Evolutionary conservation across 2,329 filamentous ascomycete genomes (phyloP), one percentile per base, ranked within the genome.

Genomic region (Massarina eburnea): DNA sequence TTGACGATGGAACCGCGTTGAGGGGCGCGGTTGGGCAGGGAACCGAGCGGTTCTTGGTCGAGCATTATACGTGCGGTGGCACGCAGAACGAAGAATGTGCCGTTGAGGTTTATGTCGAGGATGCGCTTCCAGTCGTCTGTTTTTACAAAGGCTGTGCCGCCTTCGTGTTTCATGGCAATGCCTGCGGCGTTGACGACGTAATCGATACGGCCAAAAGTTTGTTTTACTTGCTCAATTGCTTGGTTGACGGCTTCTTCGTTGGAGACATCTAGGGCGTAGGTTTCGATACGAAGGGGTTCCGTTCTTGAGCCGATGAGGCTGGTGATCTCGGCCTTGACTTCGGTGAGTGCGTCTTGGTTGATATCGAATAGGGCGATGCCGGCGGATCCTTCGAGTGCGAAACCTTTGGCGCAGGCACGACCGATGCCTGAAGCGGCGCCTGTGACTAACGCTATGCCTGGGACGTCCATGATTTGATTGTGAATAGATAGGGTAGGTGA

Each of bases 41-140:
- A 74, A 0, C 51, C 41, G 2, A 76, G 73, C 0, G 61, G 69
- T 0, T 73, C 68, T 49, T 77, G 74, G 48, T 71, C 61, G 10
- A 76, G 51, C 74, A 77, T 77, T 18, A 76, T 68, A 24, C 65
- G 56, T 9, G 71, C 69, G 0, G 68, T 66, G 4, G 71, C 71
- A 14, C 68, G 59, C 0, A 76, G 52, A 2, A 76, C 62, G 45
- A 68, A 72, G 46, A 77, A 75, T 2, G 69, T 70, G 0, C 73
- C 74, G 3, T 64, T 72, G 1, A 77, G 49, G 37, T 77, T 77
- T 41, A 76, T 61, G 39, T 73, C 68, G 5, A 76, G 39, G 2
- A 75, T 64, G 0, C 67, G 62, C 2, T 73, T 58, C 71, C 71
- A 77, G 38, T 75, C 59, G 14, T 49, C n/a, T 0, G 67, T 71